Percentiles rank a stretch among this genome's conserved stretches.
Conservation (phyloP, 257 asterid genomes). For the Striga asiatica region DNA sequence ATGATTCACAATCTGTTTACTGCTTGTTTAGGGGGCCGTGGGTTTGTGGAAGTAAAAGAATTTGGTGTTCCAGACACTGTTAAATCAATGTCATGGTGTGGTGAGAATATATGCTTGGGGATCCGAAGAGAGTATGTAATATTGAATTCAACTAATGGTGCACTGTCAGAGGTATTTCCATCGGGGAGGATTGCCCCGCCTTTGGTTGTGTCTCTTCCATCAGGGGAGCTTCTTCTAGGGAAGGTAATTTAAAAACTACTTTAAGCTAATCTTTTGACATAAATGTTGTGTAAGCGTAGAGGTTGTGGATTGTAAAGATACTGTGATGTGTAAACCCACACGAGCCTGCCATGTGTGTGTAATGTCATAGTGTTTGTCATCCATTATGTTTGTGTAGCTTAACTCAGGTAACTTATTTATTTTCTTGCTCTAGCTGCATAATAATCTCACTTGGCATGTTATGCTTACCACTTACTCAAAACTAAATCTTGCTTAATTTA, state of each 20-base stretch:
- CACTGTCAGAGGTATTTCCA: slow-evolving; percentile 79
- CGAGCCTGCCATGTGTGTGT: too few species aligned
- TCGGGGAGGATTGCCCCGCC: slow-evolving; percentile 97
- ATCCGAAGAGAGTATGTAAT: slow-evolving; percentile 72
- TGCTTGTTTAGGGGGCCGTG: slow-evolving; percentile 69
- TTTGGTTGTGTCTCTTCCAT: slow-evolving; percentile 74
- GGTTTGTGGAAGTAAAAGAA: slow-evolving; percentile 93
- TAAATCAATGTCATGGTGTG: slow-evolving; percentile 96
- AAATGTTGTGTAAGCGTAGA: too few species aligned
- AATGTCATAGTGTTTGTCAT: too few species aligned
- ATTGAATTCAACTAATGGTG: slow-evolving; percentile 73
- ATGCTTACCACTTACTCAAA: slow-evolving; percentile 2
- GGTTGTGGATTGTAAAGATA: too few species aligned
- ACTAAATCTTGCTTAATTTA: neutral
- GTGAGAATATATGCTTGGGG: slow-evolving; percentile 91
- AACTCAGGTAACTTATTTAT: too few species aligned
- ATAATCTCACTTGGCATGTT: slow-evolving; percentile 1
- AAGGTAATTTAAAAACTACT: slow-evolving; percentile 70
- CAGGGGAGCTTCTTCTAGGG: slow-evolving; percentile 90
- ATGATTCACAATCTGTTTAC: slow-evolving; percentile 1
- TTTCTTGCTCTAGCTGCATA: neutral
- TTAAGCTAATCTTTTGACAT: too few species aligned
- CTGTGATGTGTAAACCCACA: too few species aligned
- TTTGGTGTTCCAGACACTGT: slow-evolving; percentile 84
- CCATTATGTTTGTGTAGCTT: too few species aligned